Base-by-base conservation (phyloP, 495 filamentous ascomycete genomes). In the Penicillium pulvis region DNA sequence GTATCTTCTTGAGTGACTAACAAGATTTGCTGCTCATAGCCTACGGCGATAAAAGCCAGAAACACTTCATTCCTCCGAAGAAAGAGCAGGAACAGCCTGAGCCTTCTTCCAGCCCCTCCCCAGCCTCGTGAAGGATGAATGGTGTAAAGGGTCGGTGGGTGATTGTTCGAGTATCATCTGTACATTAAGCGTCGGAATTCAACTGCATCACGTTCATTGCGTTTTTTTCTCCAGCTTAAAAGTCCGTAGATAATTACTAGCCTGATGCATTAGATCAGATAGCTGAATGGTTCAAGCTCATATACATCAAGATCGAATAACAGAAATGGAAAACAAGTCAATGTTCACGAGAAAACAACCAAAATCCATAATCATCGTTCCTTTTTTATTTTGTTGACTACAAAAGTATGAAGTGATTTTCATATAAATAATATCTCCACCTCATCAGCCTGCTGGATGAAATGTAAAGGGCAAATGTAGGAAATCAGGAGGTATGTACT, bases 391-490 rank as follows among this genome's bases (percentile, higher is more conserved):
- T 45, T 47, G 20, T 14, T 30, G 10, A 49, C 16, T 0, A 30
- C 12, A 23, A 49, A 33, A 49, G 12, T 33, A 17, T 4, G 17
- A 49, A 6, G 5, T n/a, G n/a, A 9, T 17, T n/a, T 14, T 49
- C 14, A 33, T n/a, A 4, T 49, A 49, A 31, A 31, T 17, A 19
- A 31, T 31, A 30, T 51, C 49, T 28, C 42, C 55, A 62, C 51
- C 55, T 65, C 57, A 53, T 59, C 59, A 65, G 59, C 59, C 58
- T 56, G 62, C 62, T 55, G 62, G 55, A 53, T 58, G 52, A 58
- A 58, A 39, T 49, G 16, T 12, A 60, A 49, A 19, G 51, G 61
- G 41, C 12, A 49, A 9, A 9, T 9, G 16, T 33, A 17, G 5
- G 4, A 24, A 30, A 17, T 6, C 4, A 6, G 16, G n/a, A 11